A percentile compares a stretch with the other conserved stretches of the same genome.
Conservation (phyloP, 106 monocot genomes). For the Dioscorea zingiberensis region DNA sequence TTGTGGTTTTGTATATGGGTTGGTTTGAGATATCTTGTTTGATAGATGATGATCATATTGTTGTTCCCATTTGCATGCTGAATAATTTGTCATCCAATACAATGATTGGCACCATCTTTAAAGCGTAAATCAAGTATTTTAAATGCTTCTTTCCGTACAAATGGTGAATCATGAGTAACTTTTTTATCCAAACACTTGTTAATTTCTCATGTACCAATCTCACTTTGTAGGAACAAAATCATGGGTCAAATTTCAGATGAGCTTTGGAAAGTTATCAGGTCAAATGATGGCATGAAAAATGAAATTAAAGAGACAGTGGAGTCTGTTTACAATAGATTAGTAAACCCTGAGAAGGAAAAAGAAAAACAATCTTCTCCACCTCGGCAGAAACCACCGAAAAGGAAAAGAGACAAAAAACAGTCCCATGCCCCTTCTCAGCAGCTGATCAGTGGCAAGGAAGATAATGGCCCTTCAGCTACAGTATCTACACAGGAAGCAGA, state of each 20-base stretch:
- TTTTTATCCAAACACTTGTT: no score
- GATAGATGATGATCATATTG: no score
- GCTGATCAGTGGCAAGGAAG: constrained; percentile 2
- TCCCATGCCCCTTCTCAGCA: constrained; percentile 9
- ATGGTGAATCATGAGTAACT: no score
- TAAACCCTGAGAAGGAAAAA: constrained; percentile 34
- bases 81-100: no score
- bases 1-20: no score
- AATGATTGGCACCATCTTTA: no score
- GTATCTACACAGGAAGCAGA: constrained; percentile 10
- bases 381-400: constrained; percentile 2
- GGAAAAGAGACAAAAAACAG: constrained; percentile 6
- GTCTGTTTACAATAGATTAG: constrained; percentile 55
- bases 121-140: no score
- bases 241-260: constrained; percentile 92
- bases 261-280: constrained; percentile 72
- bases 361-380: constrained; percentile 2
- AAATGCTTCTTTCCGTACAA: no score
- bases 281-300: constrained; percentile 30
- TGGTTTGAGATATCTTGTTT: no score
- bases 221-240: constrained; percentile 62
- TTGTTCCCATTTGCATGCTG: no score
- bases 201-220: no score
- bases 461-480: constrained; percentile 5
- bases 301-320: constrained; percentile 60